Percentiles rank a stretch among this genome's conserved stretches.
Evolutionary conservation across 2,329 filamentous ascomycete species (phyloP).

Genomic region (Penicillium palitans): DNA sequence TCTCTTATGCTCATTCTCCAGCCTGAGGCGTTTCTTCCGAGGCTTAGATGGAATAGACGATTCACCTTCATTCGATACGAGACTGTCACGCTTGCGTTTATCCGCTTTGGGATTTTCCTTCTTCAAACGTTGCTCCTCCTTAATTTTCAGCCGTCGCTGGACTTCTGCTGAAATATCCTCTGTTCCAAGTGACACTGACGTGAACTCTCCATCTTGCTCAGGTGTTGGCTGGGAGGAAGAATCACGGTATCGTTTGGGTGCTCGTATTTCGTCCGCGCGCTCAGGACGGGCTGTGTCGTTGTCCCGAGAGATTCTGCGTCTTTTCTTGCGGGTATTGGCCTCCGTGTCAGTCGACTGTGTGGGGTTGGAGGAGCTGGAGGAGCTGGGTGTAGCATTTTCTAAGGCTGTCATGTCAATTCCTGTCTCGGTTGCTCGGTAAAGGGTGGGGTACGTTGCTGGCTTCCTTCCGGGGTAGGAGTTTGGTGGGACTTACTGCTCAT

Average conservation of each 20-base stretch:
- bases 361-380: conserved; percentile 1
- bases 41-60: conserved; percentile 18
- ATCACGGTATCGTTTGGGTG: conserved; percentile 17
- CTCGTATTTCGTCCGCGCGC: conserved; percentile 4
- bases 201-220: conserved; percentile 28
- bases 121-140: conserved; percentile 40
- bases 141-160: conserved; percentile 45
- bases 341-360: conserved; percentile 13
- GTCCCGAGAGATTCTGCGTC: conserved; percentile 1
- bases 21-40: conserved; percentile 26
- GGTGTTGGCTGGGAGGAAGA: conserved; percentile 13
- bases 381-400: conserved; percentile 3
- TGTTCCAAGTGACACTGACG: conserved; percentile 34
- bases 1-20: conserved; percentile 10
- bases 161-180: conserved; percentile 51
- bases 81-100: conserved; percentile 45
- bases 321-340: conserved; percentile 16
- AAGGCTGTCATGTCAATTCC: neutral
- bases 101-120: conserved; percentile 34
- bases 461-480: neutral
- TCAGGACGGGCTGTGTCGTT: neutral
- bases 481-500: conserved; percentile 20
- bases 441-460: neutral
- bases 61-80: conserved; percentile 30
- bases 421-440: neutral